Base-by-base conservation (phyloP, 305 asterid species). In the Fraxinus floribunda region DNA sequence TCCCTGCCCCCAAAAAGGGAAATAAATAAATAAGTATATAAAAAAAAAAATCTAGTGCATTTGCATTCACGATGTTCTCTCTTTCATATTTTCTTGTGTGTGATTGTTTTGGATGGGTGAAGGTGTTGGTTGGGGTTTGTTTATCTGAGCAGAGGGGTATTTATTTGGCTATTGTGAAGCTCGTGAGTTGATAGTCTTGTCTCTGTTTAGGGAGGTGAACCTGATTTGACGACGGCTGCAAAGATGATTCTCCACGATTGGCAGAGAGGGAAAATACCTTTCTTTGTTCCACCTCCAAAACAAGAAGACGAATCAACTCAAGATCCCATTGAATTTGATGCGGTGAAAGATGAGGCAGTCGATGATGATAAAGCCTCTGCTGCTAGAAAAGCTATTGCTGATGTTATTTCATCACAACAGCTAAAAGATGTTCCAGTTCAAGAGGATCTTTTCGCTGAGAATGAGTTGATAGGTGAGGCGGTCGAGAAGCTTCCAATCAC, bases 241-340 rank as follows among this genome's bases (percentile, higher is more conserved):
- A 96, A 94, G 94, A 91, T 96, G 98, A 82, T 96, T 79, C 98
- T 96, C 73, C 98, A 94, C 46, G 97, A 96, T 82, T 94, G 99
- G 99, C 99, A 94, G 85, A 92, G 99, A 83, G 98, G 98, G 60
- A 91, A 87, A 84, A 93, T 94, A 75, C 98, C 97, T 0, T 94
- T 95, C 85, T 94, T 93, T 8, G 97, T 94, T 55, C 91, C 94
- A 64, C 98, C 97, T 16, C 97, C 98, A 3, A 87, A 88, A 87
- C 90, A 78, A 80, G 96, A 92, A 38, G 88, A 87, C 0, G 90
- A 78, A 0, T 72, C 57, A 38, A 18, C 83, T 6, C 88, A 83
- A 32, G 88, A 81, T 76, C 76, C 83, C 7, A 88, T 81, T 10
- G 89, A 87, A 52, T 4, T 30, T 7, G 90, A 78, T 18, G 66